Evolutionary conservation across 805 yeast species (phyloP).

Genomic region (Saturnispora diversa): DNA sequence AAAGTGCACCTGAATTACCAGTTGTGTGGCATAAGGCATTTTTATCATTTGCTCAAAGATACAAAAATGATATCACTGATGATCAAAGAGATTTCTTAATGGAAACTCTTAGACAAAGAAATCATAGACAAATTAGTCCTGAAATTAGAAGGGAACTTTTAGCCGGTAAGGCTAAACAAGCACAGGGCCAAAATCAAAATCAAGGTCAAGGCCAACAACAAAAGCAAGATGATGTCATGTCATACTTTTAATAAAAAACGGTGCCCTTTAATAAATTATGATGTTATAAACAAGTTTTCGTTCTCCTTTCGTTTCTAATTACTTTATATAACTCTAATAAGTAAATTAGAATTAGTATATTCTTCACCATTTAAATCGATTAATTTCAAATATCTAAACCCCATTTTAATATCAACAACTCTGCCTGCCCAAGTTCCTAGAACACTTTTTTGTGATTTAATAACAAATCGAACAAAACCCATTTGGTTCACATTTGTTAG

Average conservation of each 20-base stretch:
- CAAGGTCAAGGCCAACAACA: too few species aligned
- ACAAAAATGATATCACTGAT: conserved; percentile 96
- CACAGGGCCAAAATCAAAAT: conserved; percentile 13
- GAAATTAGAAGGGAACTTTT: conserved; percentile 89
- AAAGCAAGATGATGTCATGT: conserved; percentile 30
- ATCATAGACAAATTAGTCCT: conserved; percentile 82
- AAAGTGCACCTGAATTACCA: conserved; percentile 58
- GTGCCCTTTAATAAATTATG: neutral
- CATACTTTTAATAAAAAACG: conserved; percentile 20
- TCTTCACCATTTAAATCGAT: conserved; percentile 78
- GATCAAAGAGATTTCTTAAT: conserved; percentile 93
- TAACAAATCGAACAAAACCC: conserved; percentile 48
- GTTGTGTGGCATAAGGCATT: conserved; percentile 98
- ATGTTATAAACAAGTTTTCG: neutral
- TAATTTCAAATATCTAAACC: conserved; percentile 76
- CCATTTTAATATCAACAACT: conserved; percentile 57
- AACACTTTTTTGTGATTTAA: conserved; percentile 28
- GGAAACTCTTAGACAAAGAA: conserved; percentile 85
- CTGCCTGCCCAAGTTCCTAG: conserved; percentile 57
- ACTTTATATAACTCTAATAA: conserved; percentile 23
- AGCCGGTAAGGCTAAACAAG: conserved; percentile 66
- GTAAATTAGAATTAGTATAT: conserved; percentile 42
- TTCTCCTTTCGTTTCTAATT: too few species aligned
- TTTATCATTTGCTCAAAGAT: conserved; percentile 88
- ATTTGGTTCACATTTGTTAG: conserved; percentile 35